Conservation (phyloP, 805 yeast genomes). For the Saccharomyces cerevisiae region DNA sequence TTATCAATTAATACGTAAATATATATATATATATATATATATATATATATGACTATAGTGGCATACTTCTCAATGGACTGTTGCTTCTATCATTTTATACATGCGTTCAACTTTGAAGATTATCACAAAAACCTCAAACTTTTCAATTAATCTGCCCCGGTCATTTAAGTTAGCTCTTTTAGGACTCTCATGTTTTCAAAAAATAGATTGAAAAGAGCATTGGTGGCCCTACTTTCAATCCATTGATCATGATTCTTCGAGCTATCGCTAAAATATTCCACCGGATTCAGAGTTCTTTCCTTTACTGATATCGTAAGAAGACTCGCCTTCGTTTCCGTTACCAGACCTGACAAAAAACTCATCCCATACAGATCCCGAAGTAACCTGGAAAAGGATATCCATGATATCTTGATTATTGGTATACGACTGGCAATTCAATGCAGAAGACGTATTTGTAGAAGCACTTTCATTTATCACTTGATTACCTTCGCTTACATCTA, state of each 20-base stretch:
- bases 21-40: too few relatives aligned
- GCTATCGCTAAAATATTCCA: neutral
- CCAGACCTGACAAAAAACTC: conserved; percentile 18
- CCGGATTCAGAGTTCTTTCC: neutral
- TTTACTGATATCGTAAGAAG: neutral
- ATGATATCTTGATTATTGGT: conserved; percentile 35
- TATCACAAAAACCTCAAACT: neutral
- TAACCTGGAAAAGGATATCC: conserved; percentile 55
- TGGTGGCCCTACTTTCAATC: neutral
- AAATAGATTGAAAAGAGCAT: neutral
- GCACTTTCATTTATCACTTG: conserved; percentile 8
- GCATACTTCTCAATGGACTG: too few relatives aligned
- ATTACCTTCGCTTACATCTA: conserved; percentile 1
- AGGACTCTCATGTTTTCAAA: neutral
- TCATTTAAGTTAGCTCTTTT: neutral
- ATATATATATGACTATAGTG: too few relatives aligned
- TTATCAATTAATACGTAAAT: too few relatives aligned
- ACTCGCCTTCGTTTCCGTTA: neutral
- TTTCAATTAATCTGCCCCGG: neutral
- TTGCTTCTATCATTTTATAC: neutral
- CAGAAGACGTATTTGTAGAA: neutral
- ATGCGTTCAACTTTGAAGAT: neutral
- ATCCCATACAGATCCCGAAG: conserved; percentile 63
- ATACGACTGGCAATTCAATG: neutral
- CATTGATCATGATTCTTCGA: too few relatives aligned